phyloP scores from a whole-genome alignment of 78 protist genomes.

The Planoprotostelium fungivorum region DNA sequence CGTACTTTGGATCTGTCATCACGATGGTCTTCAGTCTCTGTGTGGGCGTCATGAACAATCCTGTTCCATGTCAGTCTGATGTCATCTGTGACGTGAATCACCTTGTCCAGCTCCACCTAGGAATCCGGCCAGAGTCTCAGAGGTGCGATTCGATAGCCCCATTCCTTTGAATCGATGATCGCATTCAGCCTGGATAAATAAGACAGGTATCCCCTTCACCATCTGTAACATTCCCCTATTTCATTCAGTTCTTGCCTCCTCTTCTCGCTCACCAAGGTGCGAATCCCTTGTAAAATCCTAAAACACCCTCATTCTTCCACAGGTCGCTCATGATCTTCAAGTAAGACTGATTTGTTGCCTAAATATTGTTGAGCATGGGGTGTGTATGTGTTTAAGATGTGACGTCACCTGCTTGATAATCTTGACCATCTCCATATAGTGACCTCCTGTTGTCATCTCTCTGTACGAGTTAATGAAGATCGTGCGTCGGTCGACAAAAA shows the following conservation, averaged over 20 bases:
- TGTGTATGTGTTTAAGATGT: too few relatives aligned
- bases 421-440: conserved; percentile 11
- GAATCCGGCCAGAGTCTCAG: neutral
- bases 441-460: conserved; percentile 2
- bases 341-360: conserved; percentile 4
- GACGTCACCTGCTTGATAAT: neutral
- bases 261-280: neutral
- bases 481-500: neutral
- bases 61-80: neutral
- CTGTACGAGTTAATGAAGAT: neutral
- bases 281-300: conserved; percentile 2
- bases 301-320: neutral
- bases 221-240: neutral
- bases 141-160: neutral
- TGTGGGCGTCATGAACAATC: conserved; percentile 4
- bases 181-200: neutral
- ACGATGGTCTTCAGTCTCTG: conserved; percentile 10
- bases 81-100: neutral
- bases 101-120: neutral
- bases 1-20: conserved; percentile 3
- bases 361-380: too few relatives aligned
- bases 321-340: neutral
- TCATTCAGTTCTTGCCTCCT: neutral
- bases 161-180: neutral
- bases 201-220: conserved; percentile 4